Conservation (phyloP, 2,329 filamentous ascomycete species). For the Fusarium sp. region DNA sequence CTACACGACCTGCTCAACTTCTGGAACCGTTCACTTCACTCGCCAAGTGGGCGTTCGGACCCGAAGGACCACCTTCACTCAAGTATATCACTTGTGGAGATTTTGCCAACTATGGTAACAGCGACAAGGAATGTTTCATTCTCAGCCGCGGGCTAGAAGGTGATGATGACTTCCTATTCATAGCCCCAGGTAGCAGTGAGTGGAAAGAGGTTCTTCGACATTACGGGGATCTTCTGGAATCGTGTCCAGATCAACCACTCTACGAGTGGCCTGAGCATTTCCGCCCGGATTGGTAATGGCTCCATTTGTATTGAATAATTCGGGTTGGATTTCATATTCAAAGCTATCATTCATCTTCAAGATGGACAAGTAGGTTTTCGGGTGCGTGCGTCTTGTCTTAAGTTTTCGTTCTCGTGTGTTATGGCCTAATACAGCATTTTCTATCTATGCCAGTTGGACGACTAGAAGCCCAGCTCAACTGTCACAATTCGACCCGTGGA, state of each 20-base stretch:
- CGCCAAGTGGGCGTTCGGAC: slow-evolving; percentile 10
- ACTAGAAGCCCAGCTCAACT: not conserved
- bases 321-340: not conserved
- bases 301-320: not conserved
- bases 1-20: not conserved
- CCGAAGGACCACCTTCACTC: not conserved
- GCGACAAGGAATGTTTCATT: not conserved
- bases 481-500: not conserved
- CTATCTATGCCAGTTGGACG: not conserved
- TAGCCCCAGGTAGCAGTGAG: not conserved
- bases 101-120: not conserved
- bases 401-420: not conserved
- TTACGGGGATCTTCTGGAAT: not conserved
- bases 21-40: not conserved
- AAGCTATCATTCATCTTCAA: not conserved
- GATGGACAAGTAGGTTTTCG: not conserved
- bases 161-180: not conserved
- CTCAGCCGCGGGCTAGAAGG: not conserved
- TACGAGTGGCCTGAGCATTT: not conserved
- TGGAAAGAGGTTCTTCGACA: not conserved
- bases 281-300: not conserved
- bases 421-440: not conserved
- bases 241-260: not conserved
- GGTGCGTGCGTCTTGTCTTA: not conserved
- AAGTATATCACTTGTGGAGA: slow-evolving; percentile 6